Conservation (phyloP, 1,284 basidiomycete species). For the Amylostereum chailletii region DNA sequence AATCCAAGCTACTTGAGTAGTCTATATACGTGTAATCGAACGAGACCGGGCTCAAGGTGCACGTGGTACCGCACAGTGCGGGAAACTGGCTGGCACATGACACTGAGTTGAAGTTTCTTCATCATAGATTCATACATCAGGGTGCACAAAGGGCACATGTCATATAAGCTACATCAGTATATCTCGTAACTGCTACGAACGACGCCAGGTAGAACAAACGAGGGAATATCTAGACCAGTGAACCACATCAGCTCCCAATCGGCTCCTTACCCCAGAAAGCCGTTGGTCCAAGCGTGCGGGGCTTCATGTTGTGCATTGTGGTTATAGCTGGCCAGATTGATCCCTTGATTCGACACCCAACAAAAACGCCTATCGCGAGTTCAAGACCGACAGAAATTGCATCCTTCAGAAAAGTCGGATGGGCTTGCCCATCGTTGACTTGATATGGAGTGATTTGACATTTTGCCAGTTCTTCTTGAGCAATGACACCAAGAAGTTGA, state of each 20-base stretch:
- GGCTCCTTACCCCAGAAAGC: conserved; percentile 53
- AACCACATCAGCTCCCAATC: conserved; percentile 79
- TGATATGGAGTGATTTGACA: conserved; percentile 98
- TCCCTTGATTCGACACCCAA: too few species aligned
- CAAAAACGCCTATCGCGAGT: not conserved
- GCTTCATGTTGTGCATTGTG: conserved; percentile 82
- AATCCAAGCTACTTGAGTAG: too few species aligned
- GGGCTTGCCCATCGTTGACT: conserved; percentile 99
- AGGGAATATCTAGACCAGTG: not conserved
- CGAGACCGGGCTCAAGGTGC: too few species aligned
- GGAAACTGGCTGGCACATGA: too few species aligned
- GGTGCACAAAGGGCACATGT: too few species aligned
- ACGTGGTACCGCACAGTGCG: too few species aligned
- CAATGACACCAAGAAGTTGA: conserved; percentile 99
- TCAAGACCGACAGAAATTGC: conserved; percentile 2
- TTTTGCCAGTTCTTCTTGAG: conserved; percentile 99
- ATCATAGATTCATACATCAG: too few species aligned
- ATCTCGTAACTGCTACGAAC: too few species aligned
- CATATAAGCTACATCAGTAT: too few species aligned
- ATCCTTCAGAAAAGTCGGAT: conserved; percentile 79
- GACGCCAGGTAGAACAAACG: too few species aligned
- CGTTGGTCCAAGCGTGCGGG: conserved; percentile 91
- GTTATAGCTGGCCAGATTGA: conserved; percentile 10
- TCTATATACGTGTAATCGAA: too few species aligned
- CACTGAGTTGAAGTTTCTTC: too few species aligned